A percentile compares a stretch with the other conserved stretches of the same genome.
These are phyloP conservation scores for Podosphaera xanthii DNA, from an alignment of 2,329 filamentous ascomycete species.

Conservation along the genomic window DNA sequence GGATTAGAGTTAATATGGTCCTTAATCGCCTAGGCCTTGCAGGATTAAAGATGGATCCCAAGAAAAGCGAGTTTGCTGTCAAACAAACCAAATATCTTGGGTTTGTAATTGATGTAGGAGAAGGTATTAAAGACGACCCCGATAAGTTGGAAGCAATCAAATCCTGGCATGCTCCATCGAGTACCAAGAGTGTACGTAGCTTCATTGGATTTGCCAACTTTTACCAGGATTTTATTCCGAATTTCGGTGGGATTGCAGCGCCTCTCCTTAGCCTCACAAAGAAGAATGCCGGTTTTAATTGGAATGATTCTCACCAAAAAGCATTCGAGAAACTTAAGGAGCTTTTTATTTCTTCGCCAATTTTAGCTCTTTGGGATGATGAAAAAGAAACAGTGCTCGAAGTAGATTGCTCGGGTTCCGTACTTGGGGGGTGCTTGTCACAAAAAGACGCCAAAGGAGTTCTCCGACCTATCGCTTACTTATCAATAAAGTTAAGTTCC, in stretches of 20 bases:
- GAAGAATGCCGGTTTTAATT: neutral
- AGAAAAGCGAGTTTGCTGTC: neutral
- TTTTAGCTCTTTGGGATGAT: no score
- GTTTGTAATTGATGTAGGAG: neutral
- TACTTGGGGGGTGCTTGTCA: neutral
- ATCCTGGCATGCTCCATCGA: neutral
- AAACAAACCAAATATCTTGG: neutral
- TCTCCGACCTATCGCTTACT: neutral
- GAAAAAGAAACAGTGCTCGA: no score
- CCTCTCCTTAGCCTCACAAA: neutral
- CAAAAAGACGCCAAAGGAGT: neutral
- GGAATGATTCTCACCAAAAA: neutral
- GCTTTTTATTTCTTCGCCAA: no score
- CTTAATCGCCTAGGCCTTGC: no score
- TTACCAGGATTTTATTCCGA: no score
- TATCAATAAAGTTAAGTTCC: no score
- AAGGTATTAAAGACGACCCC: neutral
- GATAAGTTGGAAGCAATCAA: neutral
- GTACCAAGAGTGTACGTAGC: no score
- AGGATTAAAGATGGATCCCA: no score
- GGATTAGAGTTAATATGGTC: no score
- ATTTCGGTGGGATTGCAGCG: neutral
- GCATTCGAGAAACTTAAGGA: no score
- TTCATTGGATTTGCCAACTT: no score
- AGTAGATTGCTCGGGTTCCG: neutral